Base-by-base conservation (phyloP, 495 filamentous ascomycete species). In the Gamarada debralockiae region DNA sequence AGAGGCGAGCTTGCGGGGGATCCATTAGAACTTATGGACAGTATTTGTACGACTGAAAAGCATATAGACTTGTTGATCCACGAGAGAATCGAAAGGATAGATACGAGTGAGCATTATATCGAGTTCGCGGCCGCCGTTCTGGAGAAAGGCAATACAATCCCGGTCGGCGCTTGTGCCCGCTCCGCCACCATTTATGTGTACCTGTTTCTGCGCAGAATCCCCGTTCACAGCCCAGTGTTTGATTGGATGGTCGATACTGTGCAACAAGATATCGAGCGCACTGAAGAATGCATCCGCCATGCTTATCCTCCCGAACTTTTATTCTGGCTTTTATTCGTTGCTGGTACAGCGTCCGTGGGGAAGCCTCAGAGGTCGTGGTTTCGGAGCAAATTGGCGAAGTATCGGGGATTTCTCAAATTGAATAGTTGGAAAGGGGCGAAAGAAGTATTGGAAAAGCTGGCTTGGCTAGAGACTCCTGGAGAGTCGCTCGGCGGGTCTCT, bases 251-350 rank as follows among this genome's bases (percentile, higher is more conserved):
- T 50, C 15, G 8, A 18, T 9, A 4, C 25, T 3, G 20, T 50
- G 36, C 20, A 24, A 18, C 10, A 50, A n/a, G 47, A 37, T 27
- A 21, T 50, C 12, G 31, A 50, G 3, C n/a, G 20, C 13, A 33
- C 22, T 1, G 15, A 14, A 1, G 22, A n/a, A 1, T 20, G 20
- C 1, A 29, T 38, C 8, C 31, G 47, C 3, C 8, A 14, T 9
- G n/a, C 13, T 1, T 38, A 34, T 17, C 47, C 47, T 5, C 29
- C 12, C 14, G 33, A 50, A 31, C 3, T 27, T n/a, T 38, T 50
- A 31, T 40, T 50, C 20, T 50, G 47, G 47, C 18, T 50, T 7
- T 39, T 23, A 13, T 50, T 50, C 18, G 36, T 50, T 14, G 47
- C 24, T 3, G 20, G 13, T 21, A 36, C 36, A 3, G 47, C 33